Conservation (phyloP, 257 asterid genomes). For the Solanum clarkiae region DNA sequence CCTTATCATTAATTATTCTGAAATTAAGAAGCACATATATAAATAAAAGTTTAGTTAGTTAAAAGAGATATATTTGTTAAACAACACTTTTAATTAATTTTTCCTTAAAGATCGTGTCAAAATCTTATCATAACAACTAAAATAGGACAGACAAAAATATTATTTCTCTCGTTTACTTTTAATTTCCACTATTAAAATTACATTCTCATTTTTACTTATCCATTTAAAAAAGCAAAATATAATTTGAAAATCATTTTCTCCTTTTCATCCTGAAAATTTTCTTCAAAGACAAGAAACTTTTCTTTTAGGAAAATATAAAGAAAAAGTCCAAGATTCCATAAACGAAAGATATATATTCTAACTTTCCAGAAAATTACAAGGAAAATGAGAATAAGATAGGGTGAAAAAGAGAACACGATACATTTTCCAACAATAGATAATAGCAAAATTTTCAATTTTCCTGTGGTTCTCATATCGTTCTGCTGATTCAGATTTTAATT, state of each 20-base stretch:
- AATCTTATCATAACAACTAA: too few relatives aligned
- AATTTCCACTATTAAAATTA: too few relatives aligned
- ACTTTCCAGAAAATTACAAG: neutral
- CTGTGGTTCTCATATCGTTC: neutral
- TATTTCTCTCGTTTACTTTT: too few relatives aligned
- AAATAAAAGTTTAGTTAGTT: too few relatives aligned
- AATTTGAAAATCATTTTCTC: neutral
- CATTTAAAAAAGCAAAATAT: too few relatives aligned
- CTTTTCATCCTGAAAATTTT: neutral
- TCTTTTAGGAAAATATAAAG: neutral
- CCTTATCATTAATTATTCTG: too few relatives aligned
- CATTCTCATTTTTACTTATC: too few relatives aligned
- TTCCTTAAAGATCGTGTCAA: too few relatives aligned
- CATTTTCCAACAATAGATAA: neutral
- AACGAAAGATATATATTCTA: neutral
- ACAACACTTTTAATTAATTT: too few relatives aligned
- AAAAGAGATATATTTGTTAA: too few relatives aligned
- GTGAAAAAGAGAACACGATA: neutral
- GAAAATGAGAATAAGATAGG: neutral
- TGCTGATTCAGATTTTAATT: neutral
- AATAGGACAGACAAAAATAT: too few relatives aligned
- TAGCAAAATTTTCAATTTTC: neutral
- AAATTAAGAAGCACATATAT: too few relatives aligned
- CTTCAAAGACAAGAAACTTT: neutral
- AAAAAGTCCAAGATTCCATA: neutral